A percentile compares a stretch with the other conserved stretches of the same genome.
phyloP scores from a whole-genome alignment of 495 filamentous ascomycete species.

The Elaphomyces granulatus region DNA sequence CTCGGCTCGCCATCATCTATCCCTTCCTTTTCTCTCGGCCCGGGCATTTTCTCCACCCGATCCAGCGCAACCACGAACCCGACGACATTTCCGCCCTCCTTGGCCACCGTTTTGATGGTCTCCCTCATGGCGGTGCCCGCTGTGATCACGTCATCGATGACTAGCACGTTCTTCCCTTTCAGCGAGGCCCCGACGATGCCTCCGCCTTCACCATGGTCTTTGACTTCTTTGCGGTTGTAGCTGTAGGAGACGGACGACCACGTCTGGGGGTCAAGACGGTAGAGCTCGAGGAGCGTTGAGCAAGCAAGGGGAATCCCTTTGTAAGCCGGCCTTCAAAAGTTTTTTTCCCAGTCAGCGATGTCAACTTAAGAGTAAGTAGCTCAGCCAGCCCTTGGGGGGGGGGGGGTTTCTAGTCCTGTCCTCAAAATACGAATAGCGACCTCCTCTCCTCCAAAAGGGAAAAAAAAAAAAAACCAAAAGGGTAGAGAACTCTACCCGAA shows the following conservation, averaged over 20 bases:
- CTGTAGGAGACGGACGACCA: slow-evolving; percentile 51
- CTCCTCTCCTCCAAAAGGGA: too few species aligned
- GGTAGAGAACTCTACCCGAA: too few species aligned
- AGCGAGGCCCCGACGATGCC: slow-evolving; percentile 76
- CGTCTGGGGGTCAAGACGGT: slow-evolving; percentile 38
- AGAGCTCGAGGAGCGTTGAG: slow-evolving; percentile 53
- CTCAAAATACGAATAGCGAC: too few species aligned
- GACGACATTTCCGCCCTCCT: slow-evolving; percentile 64
- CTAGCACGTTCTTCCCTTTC: slow-evolving; percentile 68
- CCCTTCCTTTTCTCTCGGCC: too few species aligned
- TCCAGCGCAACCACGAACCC: slow-evolving; percentile 83
- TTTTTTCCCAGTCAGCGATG: too few species aligned
- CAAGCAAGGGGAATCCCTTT: slow-evolving; percentile 87
- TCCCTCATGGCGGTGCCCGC: slow-evolving; percentile 88
- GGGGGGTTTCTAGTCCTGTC: slow-evolving; percentile 27
- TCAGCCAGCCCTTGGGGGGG: slow-evolving; percentile 25
- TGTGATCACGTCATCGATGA: slow-evolving; percentile 93
- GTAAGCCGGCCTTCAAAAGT: slow-evolving; percentile 59
- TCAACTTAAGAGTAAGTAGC: slow-evolving; percentile 9
- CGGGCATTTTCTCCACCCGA: slow-evolving; percentile 76
- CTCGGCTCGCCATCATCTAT: too few species aligned
- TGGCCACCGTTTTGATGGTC: slow-evolving; percentile 67
- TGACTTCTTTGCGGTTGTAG: slow-evolving; percentile 91
- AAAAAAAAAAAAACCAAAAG: too few species aligned
- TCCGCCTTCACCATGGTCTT: slow-evolving; percentile 88